Base-by-base conservation (phyloP, 208 protist species). In the Leishmania martiniquensis region DNA sequence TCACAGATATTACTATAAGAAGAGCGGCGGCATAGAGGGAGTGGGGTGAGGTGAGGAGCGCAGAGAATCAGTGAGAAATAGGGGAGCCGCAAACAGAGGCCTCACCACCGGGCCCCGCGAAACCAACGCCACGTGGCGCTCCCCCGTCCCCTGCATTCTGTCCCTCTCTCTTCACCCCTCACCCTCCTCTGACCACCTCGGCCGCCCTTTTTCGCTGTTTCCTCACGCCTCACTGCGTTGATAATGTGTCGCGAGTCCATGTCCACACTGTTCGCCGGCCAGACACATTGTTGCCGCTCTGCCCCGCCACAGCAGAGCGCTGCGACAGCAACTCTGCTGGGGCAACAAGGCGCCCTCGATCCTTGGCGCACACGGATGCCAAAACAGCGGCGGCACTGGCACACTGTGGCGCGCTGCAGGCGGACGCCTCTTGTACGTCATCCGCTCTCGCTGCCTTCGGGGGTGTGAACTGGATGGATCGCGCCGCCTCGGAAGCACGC, bases 261-360 rank as follows among this genome's bases (percentile, higher is more conserved):
- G 29, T 57, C 68, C 68, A 72, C 25, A 72, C 68, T 42, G 68
- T 57, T 12, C 68, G 68, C 42, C 68, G 68, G 29, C 68, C 9
- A 4, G 29, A 37, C 25, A 44, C 15, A 57, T 12, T 44, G 44
- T 29, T 29, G 66, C 44, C 29, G 29, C 42, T 57, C 1, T 17
- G 25, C 17, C 6, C 4, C 3, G 68, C 22, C 25, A 42, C 22
- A 2, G n/a, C 47, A 17, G 49, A 72, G 25, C 47, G 17, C 29
- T 25, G 29, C n/a, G 49, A 54, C 12, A 42, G 44, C 49, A 72
- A 52, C 32, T 72, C 68, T 42, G 42, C 47, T 20, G 68, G 32
- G 47, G 47, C 47, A 39, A 59, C n/a, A 72, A 72, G 49, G 15
- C n/a, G 68, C 32, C 0, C 32, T 29, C 29, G 47, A 42, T 57